These are phyloP conservation scores for Helicocarpus griseus DNA, from an alignment of 2,329 filamentous ascomycete species.

Conservation along the genomic window DNA sequence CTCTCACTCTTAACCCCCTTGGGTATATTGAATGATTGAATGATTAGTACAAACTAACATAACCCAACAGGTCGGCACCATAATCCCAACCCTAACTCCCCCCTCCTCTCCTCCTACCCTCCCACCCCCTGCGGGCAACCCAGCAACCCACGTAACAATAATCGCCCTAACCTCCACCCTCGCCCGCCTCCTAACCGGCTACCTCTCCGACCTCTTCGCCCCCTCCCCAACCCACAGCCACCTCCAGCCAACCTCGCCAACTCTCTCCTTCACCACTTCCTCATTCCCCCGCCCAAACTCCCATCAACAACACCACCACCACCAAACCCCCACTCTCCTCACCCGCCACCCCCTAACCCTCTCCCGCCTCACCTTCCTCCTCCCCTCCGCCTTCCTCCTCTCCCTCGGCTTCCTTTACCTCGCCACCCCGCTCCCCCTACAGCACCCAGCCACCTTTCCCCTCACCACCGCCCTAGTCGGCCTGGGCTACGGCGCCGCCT, in stretches of 20 bases:
- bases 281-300: constrained; percentile 22
- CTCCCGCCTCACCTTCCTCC: constrained; percentile 70
- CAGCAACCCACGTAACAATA: constrained; percentile 75
- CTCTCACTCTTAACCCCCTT: no score
- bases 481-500: constrained; percentile 85
- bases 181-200: constrained; percentile 82
- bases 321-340: constrained; percentile 9
- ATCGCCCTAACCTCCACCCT: constrained; percentile 82
- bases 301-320: no score
- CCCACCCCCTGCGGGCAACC: constrained; percentile 52
- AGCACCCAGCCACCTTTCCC: constrained; percentile 74
- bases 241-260: constrained; percentile 30
- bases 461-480: constrained; percentile 76
- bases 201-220: constrained; percentile 78
- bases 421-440: constrained; percentile 67
- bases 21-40: no score
- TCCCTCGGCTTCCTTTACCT: constrained; percentile 68
- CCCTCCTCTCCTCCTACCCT: constrained; percentile 44
- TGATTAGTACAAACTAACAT: constrained; percentile 2
- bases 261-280: constrained; percentile 22
- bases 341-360: constrained; percentile 45
- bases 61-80: constrained; percentile 59
- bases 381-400: constrained; percentile 64
- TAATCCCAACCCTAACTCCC: constrained; percentile 75
- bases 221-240: constrained; percentile 53